Evolutionary conservation across 306 rosid genomes (phyloP), one percentile per base, ranked within the genome.

Genomic region (Dicorynia guianensis): DNA sequence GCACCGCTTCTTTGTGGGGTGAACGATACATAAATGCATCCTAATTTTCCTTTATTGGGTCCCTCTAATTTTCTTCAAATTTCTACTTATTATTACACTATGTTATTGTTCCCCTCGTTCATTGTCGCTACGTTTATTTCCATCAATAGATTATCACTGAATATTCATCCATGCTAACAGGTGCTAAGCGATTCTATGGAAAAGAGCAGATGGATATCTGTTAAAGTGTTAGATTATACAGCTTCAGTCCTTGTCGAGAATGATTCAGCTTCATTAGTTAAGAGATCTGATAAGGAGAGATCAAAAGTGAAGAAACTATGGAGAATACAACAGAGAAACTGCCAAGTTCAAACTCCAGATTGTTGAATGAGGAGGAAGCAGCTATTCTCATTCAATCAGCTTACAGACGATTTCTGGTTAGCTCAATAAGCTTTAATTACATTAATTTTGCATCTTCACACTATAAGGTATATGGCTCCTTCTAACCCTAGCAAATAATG

Each of bases 311-410:
- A 80, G 90, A 85, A 83, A 71, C 86, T 35, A 76, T 84, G 78
- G 86, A 83, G 80, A 85, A 86, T 71, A 49, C 71, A 49, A 67
- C 15, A 70, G 56, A 54, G 14, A 48, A 79, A 36, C 63, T 33
- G 46, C 38, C 40, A 33, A 67, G 55, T 63, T 76, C 80, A 30
- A 71, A 63, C 44, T 56, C 47, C 69, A 54, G 79, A 64, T 53
- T 70, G 25, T 65, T 85, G 86, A 78, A 36, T 61, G 87, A 85
- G 43, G 96, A 89, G 75, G 85, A 72, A 67, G 98, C 97, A 30
- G 97, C 96, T 56, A 66, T 73, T 69, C 72, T 81, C 66, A 94
- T 94, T 76, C 98, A 94, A 67, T 84, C 89, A 59, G 94, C 94
- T 76, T 94, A 70, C 81, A 88, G 94, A 87, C 63, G 70, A 63